Evolutionary conservation across 108 stramenopile species (phyloP).

Genomic region (Phaeodactylum tricornutum): DNA sequence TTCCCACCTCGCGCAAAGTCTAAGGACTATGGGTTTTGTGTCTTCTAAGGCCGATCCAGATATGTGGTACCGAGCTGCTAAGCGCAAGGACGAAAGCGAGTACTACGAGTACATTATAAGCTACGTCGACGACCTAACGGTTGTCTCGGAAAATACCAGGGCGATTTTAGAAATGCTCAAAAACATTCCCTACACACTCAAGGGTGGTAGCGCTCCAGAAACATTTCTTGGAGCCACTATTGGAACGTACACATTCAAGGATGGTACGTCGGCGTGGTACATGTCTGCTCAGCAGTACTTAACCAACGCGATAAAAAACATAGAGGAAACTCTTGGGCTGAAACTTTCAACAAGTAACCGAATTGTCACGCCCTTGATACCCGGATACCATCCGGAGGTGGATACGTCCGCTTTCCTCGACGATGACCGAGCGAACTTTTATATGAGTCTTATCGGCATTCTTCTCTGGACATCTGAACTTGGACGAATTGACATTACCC

Average conservation of each 20-base stretch:
- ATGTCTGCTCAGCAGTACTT: neutral
- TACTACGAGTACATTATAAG: constrained; percentile 16
- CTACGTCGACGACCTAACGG: constrained; percentile 15
- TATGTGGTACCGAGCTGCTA: constrained; percentile 2
- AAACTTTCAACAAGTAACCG: neutral
- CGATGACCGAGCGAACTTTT: neutral
- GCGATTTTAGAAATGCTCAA: too few relatives aligned
- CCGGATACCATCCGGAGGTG: neutral
- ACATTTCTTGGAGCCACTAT: too few relatives aligned
- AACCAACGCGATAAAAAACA: neutral
- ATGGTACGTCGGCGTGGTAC: constrained; percentile 2
- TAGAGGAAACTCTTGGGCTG: neutral
- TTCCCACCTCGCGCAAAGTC: neutral
- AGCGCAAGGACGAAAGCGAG: neutral
- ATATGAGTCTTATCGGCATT: neutral
- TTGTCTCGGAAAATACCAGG: too few relatives aligned
- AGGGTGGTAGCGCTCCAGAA: too few relatives aligned
- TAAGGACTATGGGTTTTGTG: constrained; percentile 9
- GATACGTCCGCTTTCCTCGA: neutral
- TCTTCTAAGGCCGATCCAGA: constrained; percentile 6
- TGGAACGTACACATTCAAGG: neutral
- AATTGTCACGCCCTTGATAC: neutral
- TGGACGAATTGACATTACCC: neutral
- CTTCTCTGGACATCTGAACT: neutral
- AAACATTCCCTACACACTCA: too few relatives aligned